Evolutionary conservation across 257 asterid species (phyloP).

Genomic region (Ocimum tenuiflorum): DNA sequence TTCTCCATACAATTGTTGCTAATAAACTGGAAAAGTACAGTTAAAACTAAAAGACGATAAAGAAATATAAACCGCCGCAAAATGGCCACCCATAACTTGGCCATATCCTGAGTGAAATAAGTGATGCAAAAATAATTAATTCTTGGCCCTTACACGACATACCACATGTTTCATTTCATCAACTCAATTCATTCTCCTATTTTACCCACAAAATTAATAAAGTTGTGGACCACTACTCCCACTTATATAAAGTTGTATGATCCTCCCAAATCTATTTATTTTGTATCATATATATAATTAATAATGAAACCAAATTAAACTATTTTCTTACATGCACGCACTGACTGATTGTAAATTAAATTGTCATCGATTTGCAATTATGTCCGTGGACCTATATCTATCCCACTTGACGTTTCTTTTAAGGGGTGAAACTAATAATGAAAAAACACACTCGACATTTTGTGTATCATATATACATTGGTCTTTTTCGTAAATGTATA

Average conservation of each 20-base stretch:
- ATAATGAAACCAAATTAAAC: background rate
- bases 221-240: slow-evolving; percentile 41
- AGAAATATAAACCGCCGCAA: background rate
- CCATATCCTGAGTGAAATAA: slow-evolving; percentile 27
- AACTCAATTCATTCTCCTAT: background rate
- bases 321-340: background rate
- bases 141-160: slow-evolving; percentile 16
- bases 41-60: background rate
- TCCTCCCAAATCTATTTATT: background rate
- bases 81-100: slow-evolving; percentile 50
- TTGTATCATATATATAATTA: background rate
- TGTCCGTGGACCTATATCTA: background rate
- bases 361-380: background rate
- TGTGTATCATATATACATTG: no score
- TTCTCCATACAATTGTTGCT: no score
- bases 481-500: no score
- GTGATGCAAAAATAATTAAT: slow-evolving; percentile 28
- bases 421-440: background rate
- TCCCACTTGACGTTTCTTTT: background rate
- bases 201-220: slow-evolving; percentile 1
- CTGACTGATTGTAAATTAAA: background rate
- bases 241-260: slow-evolving; percentile 20
- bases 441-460: no score
- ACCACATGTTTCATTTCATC: slow-evolving; percentile 31
- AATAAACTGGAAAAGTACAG: background rate